A percentile compares a stretch with the other conserved stretches of the same genome.
These are phyloP conservation scores for Naganishia vishniacii DNA, from an alignment of 768 basidiomycete genomes.

Conservation along the genomic window DNA sequence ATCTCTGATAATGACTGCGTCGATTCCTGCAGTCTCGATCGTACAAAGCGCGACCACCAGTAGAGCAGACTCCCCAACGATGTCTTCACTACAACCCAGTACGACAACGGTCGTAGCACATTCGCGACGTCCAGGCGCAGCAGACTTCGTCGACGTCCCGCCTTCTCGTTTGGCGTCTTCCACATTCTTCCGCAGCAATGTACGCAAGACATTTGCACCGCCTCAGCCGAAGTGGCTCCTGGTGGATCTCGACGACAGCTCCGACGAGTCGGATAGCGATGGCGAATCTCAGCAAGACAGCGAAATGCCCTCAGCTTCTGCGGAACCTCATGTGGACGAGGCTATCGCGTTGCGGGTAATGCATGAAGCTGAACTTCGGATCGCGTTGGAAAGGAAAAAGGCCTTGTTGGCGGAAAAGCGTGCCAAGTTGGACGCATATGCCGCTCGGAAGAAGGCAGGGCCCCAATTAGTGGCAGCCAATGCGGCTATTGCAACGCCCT, in stretches of 20 bases:
- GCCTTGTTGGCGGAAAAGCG: conserved; percentile 1
- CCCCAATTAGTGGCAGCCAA: neutral
- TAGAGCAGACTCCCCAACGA: neutral
- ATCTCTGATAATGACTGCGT: neutral
- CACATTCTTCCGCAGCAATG: conserved; percentile 13
- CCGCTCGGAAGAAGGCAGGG: conserved; percentile 11
- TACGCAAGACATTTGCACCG: neutral
- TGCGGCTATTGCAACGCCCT: neutral
- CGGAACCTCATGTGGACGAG: neutral
- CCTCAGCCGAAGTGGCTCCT: conserved; percentile 13
- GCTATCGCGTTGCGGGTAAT: neutral
- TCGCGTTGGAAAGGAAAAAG: conserved; percentile 15
- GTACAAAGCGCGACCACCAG: neutral
- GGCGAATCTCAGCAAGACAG: neutral
- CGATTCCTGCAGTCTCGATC: neutral
- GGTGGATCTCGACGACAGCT: conserved; percentile 13
- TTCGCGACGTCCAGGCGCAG: conserved; percentile 13
- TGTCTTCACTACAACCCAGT: neutral
- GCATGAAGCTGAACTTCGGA: conserved; percentile 13
- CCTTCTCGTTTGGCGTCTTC: conserved; percentile 9
- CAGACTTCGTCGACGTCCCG: conserved; percentile 7
- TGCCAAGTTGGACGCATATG: conserved; percentile 7
- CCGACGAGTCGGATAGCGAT: conserved; percentile 10
- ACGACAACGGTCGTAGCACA: neutral
- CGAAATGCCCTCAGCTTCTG: neutral